These are phyloP conservation scores for Ambrosia artemisiifolia DNA, from an alignment of 129 eudicot genomes.

Conservation along the genomic window DNA sequence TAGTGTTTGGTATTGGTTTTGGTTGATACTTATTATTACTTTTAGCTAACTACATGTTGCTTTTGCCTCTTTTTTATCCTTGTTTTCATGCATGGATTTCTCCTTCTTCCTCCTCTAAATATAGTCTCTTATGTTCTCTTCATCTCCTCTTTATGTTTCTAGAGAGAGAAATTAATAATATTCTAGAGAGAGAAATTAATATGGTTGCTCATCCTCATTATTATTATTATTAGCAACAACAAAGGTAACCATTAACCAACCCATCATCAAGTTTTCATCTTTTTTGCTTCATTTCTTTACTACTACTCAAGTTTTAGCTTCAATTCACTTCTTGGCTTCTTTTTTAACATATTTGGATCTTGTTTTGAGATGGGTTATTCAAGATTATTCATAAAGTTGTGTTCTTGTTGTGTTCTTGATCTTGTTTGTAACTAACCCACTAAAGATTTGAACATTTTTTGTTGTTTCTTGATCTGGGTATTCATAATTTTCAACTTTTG, in stretches of 20 bases:
- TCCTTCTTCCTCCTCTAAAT: slow-evolving; percentile 71
- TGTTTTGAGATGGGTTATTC: slow-evolving; percentile 15
- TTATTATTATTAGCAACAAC: slow-evolving; percentile 64
- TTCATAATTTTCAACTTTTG: not conserved
- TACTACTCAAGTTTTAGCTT: slow-evolving; percentile 27
- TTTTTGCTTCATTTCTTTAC: slow-evolving; percentile 27
- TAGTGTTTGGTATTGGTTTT: slow-evolving; percentile 28
- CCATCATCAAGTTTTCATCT: slow-evolving; percentile 12
- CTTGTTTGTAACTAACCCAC: slow-evolving; percentile 3
- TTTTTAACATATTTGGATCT: slow-evolving; percentile 34
- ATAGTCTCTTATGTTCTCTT: slow-evolving; percentile 14
- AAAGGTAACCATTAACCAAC: slow-evolving; percentile 25
- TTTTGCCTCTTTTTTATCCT: slow-evolving; percentile 70
- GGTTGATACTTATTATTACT: too few relatives aligned
- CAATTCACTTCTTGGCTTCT: slow-evolving; percentile 13
- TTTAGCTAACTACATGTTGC: slow-evolving; percentile 46
- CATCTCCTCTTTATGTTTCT: slow-evolving; percentile 10
- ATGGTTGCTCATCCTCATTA: slow-evolving; percentile 55
- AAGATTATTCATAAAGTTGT: too few relatives aligned
- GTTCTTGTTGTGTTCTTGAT: slow-evolving; percentile 4
- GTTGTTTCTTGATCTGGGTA: slow-evolving; percentile 17
- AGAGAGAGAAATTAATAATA: slow-evolving; percentile 25
- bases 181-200: slow-evolving; percentile 27
- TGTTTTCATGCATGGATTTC: slow-evolving; percentile 93
- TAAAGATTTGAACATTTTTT: slow-evolving; percentile 33